Evolutionary conservation across 225 moss, liverwort and hornwort species (phyloP).

Genomic region (Sphagnum tenellum): DNA sequence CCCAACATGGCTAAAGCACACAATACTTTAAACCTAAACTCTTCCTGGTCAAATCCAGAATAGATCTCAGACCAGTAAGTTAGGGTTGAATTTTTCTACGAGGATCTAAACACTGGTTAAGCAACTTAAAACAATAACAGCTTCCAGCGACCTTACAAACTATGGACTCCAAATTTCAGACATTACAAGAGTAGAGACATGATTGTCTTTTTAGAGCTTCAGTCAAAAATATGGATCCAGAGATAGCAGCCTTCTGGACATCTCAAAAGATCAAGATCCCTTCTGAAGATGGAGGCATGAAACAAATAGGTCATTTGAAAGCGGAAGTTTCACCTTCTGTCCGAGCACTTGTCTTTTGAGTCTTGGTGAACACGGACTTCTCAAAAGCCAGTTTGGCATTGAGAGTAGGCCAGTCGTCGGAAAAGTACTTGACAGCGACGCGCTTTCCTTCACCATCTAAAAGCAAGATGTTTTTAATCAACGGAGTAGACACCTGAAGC

Average conservation of each 20-base stretch:
- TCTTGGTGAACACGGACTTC: constrained; percentile 67
- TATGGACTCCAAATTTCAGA: neutral
- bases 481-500: constrained; percentile 64
- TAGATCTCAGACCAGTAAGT: too few relatives aligned
- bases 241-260: neutral
- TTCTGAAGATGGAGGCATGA: neutral
- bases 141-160: neutral
- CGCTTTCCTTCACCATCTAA: constrained; percentile 84
- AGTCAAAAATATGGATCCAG: too few relatives aligned
- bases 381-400: constrained; percentile 73
- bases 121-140: too few relatives aligned
- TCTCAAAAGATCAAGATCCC: neutral
- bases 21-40: too few relatives aligned
- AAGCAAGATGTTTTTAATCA: constrained; percentile 78
- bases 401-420: constrained; percentile 81
- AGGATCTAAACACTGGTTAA: too few relatives aligned
- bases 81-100: too few relatives aligned
- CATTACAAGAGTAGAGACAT: neutral
- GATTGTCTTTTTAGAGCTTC: too few relatives aligned
- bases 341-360: constrained; percentile 37
- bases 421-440: constrained; percentile 81
- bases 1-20: too few relatives aligned
- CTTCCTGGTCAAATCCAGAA: too few relatives aligned
- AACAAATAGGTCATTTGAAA: neutral
- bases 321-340: constrained; percentile 20